A percentile compares a stretch with the other conserved stretches of the same genome.
phyloP scores from a whole-genome alignment of 2,329 filamentous ascomycete genomes.

The Botrytis galanthina region DNA sequence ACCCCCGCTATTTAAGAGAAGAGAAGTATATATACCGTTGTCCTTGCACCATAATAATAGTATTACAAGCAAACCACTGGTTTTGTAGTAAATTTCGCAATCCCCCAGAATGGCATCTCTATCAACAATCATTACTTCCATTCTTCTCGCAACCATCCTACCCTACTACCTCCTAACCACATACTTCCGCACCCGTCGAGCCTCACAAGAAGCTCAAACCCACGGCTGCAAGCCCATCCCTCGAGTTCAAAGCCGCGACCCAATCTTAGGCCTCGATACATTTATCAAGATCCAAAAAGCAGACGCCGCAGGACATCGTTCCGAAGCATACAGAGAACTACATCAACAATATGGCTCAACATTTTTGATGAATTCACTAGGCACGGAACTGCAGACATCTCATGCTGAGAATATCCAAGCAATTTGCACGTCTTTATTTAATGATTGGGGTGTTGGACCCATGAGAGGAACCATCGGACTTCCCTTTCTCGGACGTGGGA shows the following conservation, averaged over 20 bases:
- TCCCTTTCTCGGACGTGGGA: background rate
- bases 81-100: background rate
- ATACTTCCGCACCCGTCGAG: background rate
- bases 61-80: background rate
- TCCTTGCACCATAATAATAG: background rate
- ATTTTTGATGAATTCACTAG: background rate
- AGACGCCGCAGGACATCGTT: background rate
- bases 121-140: background rate
- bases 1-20: background rate
- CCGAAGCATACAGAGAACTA: background rate
- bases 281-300: background rate
- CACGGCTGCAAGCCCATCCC: background rate
- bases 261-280: background rate
- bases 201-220: background rate
- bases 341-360: background rate
- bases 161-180: background rate
- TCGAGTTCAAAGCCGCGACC: background rate
- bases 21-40: background rate
- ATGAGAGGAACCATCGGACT: conserved; percentile 44
- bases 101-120: background rate
- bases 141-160: background rate
- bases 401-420: conserved; percentile 57
- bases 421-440: conserved; percentile 53
- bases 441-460: conserved; percentile 49
- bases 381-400: conserved; percentile 37